phyloP scores from a whole-genome alignment of 331 rosid genomes.

The Prunus yedoensis region DNA sequence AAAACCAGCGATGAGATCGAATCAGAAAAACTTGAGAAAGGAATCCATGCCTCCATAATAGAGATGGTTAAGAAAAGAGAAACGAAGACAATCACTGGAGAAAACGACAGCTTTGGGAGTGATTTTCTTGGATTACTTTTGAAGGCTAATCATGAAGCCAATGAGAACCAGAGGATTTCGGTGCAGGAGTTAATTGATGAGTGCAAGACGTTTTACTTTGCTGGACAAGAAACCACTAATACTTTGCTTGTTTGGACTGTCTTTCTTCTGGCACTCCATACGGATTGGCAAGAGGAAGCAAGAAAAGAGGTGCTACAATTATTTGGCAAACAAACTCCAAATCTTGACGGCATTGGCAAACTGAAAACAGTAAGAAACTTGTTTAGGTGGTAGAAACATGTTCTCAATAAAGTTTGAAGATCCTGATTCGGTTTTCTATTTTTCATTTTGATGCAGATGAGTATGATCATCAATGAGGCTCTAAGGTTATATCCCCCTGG shows the following conservation, averaged over 20 bases:
- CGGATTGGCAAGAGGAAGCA: slow-evolving; percentile 33
- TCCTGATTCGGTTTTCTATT: background rate
- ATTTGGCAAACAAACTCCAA: slow-evolving; percentile 21
- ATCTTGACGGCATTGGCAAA: slow-evolving; percentile 18
- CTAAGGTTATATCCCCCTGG: slow-evolving; percentile 12
- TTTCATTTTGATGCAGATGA: slow-evolving; percentile 11
- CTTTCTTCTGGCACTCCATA: slow-evolving; percentile 25
- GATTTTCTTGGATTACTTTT: slow-evolving; percentile 39
- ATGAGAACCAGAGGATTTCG: slow-evolving; percentile 18
- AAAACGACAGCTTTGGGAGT: slow-evolving; percentile 25
- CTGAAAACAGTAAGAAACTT: slow-evolving; percentile 21
- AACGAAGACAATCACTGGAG: slow-evolving; percentile 18
- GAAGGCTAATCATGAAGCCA: slow-evolving; percentile 31
- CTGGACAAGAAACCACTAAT: slow-evolving; percentile 38
- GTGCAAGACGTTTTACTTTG: slow-evolving; percentile 41
- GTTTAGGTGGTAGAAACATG: background rate
- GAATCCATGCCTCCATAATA: slow-evolving; percentile 1
- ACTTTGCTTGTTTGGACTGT: slow-evolving; percentile 34
- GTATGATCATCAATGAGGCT: slow-evolving; percentile 16
- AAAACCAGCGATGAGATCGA: slow-evolving; percentile 21
- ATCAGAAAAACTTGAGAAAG: slow-evolving; percentile 24
- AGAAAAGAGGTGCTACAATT: slow-evolving; percentile 21
- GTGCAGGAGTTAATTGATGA: slow-evolving; percentile 26
- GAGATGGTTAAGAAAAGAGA: slow-evolving; percentile 32
- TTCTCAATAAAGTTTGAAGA: background rate